Base-by-base conservation (phyloP, 768 basidiomycete genomes). In the Stropharia rugosoannulata region DNA sequence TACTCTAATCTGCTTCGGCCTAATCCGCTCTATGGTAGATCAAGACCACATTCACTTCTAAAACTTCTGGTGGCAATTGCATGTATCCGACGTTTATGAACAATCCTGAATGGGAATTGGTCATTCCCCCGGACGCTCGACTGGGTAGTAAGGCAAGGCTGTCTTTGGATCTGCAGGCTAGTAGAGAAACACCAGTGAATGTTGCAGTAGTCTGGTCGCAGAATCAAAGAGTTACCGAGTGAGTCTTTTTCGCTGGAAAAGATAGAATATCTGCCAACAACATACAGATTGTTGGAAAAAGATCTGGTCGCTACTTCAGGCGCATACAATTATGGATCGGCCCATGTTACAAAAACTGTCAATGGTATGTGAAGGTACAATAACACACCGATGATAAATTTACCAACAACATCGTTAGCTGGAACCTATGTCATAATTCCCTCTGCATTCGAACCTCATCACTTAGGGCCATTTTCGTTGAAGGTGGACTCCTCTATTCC, bases 21-120 rank as follows among this genome's bases (percentile, higher is more conserved):
- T 19, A 39, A 32, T 32, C 16, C 39, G 9, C 27, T 11, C 45
- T 16, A 22, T 15, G 25, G 25, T 60, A 93, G 90, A 64, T 88
- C 5, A 73, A 81, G 0, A 89, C 85, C 7, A 64, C 73, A 0
- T 77, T 96, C 58, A 86, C 85, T 0, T 79, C 71, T 36, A 85
- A 85, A 60, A 92, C 84, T 27, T 82, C 91, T 0, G 96, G 96
- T 0, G 96, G 96, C 1, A 95, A 95, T 64, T 82, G 85, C 54
- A 82, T 83, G 4, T 77, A 85, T 60, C 84, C 91, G 0, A 87
- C 89, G 0, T 97, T 89, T 69, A 89, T 96, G 85, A 70, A 82
- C 47, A 98, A 98, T 65, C 95, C 95, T 0, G 93, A 97, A 65
- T 98, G 92, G 69, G 79, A 80, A 53, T 74, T 98, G 12, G 78